phyloP scores from a whole-genome alignment of 2,329 filamentous ascomycete genomes.

The Juglanconis juglandina region DNA sequence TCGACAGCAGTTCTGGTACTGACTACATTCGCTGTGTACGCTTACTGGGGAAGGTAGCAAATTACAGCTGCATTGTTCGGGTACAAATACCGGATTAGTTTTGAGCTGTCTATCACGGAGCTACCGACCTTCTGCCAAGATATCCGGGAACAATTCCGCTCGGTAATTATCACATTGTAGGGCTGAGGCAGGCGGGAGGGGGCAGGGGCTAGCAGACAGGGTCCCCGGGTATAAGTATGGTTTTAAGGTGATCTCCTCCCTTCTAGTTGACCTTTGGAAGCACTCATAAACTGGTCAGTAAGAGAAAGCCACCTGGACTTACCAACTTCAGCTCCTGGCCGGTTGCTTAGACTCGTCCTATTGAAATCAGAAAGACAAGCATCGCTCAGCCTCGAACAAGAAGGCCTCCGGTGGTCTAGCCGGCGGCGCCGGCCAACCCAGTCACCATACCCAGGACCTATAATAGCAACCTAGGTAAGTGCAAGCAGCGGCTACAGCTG shows the following conservation, averaged over 20 bases:
- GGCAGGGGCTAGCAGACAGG: background rate
- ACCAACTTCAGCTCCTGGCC: background rate
- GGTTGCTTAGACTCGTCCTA: background rate
- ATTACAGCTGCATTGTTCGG: too few relatives aligned
- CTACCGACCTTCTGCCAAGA: too few relatives aligned
- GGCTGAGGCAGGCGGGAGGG: constrained; percentile 16
- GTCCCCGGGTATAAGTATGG: background rate
- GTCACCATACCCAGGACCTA: background rate
- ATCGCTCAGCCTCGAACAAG: background rate
- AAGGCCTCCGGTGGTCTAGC: background rate
- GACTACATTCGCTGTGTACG: too few relatives aligned
- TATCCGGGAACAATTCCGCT: too few relatives aligned
- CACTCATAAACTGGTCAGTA: background rate
- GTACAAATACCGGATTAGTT: too few relatives aligned
- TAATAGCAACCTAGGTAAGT: background rate
- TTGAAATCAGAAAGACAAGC: background rate
- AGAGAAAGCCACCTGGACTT: background rate
- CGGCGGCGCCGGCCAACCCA: too few relatives aligned
- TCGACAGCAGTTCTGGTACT: too few relatives aligned
- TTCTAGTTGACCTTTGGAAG: background rate
- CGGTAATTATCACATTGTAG: background rate
- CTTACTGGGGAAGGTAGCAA: too few relatives aligned
- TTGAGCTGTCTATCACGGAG: too few relatives aligned
- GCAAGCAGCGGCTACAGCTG: background rate
- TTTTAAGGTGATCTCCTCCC: background rate